Conservation (phyloP, 495 filamentous ascomycete species). For the Oidiodendron maius region DNA sequence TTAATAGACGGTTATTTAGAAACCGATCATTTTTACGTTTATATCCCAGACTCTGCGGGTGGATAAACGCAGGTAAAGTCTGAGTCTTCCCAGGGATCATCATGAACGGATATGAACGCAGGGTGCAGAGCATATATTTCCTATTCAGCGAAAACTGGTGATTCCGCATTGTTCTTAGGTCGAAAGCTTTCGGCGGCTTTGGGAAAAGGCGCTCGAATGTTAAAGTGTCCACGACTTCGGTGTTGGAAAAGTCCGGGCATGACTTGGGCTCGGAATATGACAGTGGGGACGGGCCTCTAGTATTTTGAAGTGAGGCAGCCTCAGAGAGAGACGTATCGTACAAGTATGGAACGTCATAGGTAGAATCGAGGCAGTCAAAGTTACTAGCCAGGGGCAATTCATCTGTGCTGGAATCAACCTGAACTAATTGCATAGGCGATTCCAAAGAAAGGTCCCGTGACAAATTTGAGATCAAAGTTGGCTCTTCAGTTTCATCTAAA, state of each 20-base stretch:
- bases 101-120: constrained; percentile 5
- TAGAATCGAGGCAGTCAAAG: neutral
- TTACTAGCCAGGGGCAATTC: too few species aligned
- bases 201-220: neutral
- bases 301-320: neutral
- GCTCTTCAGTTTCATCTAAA: too few species aligned
- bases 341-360: neutral
- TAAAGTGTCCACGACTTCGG: neutral
- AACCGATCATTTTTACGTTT: neutral
- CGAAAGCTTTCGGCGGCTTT: neutral
- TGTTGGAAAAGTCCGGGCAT: too few species aligned
- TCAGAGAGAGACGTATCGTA: neutral
- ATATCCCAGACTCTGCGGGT: neutral
- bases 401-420: neutral
- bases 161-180: neutral
- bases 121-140: neutral
- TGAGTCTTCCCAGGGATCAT: neutral
- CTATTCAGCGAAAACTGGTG: neutral
- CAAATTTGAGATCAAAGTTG: too few species aligned
- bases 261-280: too few species aligned
- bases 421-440: too few species aligned
- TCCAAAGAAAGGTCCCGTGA: too few species aligned
- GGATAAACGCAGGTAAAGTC: constrained; percentile 9
- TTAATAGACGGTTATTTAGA: neutral
- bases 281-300: too few species aligned